These are phyloP conservation scores for Rhodotorula sp. DNA, from an alignment of 1,284 basidiomycete species.

Conservation along the genomic window DNA sequence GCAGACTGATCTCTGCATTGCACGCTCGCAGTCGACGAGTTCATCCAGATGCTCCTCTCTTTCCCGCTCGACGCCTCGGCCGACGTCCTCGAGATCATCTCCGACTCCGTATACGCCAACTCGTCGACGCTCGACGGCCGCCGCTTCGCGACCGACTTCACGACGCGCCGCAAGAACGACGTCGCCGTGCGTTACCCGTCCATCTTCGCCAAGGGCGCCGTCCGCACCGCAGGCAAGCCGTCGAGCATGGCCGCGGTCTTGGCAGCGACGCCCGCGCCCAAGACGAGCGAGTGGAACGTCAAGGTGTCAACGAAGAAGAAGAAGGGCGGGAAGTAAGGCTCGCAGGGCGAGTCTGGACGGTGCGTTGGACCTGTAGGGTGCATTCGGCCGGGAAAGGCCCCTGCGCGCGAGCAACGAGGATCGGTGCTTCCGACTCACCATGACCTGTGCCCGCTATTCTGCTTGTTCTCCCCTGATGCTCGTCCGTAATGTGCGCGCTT, in stretches of 20 bases:
- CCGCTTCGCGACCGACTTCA: constrained; percentile 62
- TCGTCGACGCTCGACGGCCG: constrained; percentile 92
- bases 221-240: constrained; percentile 14
- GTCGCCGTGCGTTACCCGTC: constrained; percentile 39
- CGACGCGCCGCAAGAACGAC: constrained; percentile 43
- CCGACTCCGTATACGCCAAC: constrained; percentile 81
- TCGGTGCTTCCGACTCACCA: too few species aligned
- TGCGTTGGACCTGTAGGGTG: background rate
- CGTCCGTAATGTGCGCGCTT: too few species aligned
- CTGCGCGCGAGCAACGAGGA: too few species aligned
- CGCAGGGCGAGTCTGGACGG: background rate
- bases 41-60: constrained; percentile 75
- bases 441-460: too few species aligned
- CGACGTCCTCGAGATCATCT: constrained; percentile 79
- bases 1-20: constrained; percentile 46
- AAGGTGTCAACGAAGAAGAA: constrained; percentile 46
- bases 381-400: background rate
- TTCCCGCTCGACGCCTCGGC: constrained; percentile 84
- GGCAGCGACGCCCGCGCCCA: constrained; percentile 24
- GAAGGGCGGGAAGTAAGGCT: constrained; percentile 39
- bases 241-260: constrained; percentile 43
- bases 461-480: too few species aligned
- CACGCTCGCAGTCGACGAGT: constrained; percentile 69
- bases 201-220: constrained; percentile 25
- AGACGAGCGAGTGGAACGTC: constrained; percentile 43